phyloP scores from a whole-genome alignment of 2,329 filamentous ascomycete genomes.

The Neophaeococcomyces mojaviensis region DNA sequence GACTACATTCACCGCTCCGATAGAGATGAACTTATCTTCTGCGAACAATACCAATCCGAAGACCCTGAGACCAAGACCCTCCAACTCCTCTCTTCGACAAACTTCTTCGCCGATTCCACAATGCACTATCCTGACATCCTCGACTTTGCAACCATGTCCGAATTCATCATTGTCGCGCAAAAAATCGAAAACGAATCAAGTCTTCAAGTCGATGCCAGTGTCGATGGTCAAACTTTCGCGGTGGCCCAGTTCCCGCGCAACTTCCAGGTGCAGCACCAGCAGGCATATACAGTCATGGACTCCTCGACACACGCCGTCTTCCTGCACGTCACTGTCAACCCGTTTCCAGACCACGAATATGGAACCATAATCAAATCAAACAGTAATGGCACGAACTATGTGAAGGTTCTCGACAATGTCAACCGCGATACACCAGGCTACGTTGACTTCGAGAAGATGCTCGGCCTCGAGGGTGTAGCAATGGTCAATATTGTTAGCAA shows the following conservation, averaged over 20 bases:
- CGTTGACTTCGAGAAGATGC: conserved; percentile 95
- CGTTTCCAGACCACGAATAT: conserved; percentile 56
- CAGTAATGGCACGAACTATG: conserved; percentile 93
- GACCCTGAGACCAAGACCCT: conserved; percentile 56
- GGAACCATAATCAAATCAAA: conserved; percentile 96
- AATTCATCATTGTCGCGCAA: conserved; percentile 81
- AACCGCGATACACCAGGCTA: conserved; percentile 71
- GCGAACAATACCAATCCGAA: conserved; percentile 56
- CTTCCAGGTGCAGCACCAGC: conserved; percentile 69
- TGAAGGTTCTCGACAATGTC: conserved; percentile 71
- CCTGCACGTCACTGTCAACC: conserved; percentile 78
- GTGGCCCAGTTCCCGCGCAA: conserved; percentile 78
- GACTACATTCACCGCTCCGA: conserved; percentile 70
- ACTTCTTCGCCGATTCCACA: conserved; percentile 62
- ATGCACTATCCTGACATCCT: conserved; percentile 63
- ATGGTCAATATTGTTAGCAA: conserved; percentile 83
- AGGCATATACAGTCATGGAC: conserved; percentile 85
- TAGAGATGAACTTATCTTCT: conserved; percentile 57
- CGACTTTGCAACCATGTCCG: conserved; percentile 88
- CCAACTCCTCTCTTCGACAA: conserved; percentile 67
- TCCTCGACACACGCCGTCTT: conserved; percentile 93
- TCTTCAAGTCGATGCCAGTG: conserved; percentile 70
- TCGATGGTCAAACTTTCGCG: conserved; percentile 78
- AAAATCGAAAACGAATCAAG: conserved; percentile 55
- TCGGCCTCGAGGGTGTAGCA: conserved; percentile 81